Conservation (phyloP, 2,329 filamentous ascomycete species). For the Penicillium sp. region DNA sequence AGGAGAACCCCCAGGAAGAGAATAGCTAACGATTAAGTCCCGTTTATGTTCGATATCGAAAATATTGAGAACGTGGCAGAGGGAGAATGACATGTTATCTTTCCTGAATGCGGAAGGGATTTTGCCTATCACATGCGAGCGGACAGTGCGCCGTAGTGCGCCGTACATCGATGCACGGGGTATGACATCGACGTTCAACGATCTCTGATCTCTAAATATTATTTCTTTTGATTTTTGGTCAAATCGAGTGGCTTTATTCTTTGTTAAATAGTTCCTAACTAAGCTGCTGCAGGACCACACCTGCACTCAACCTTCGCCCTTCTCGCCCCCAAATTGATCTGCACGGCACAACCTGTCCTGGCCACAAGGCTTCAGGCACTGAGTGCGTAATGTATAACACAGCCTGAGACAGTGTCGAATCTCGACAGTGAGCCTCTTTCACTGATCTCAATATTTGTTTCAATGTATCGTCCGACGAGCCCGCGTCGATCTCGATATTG, state of each 20-base stretch:
- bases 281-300: slow-evolving; percentile 35
- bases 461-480: slow-evolving; percentile 17
- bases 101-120: slow-evolving; percentile 23
- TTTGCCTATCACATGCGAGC: slow-evolving; percentile 28
- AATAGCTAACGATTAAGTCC: background rate
- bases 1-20: background rate
- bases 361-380: slow-evolving; percentile 24
- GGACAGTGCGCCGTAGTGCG: slow-evolving; percentile 9
- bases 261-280: background rate
- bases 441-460: slow-evolving; percentile 27
- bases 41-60: background rate
- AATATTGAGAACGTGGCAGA: slow-evolving; percentile 8
- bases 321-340: slow-evolving; percentile 41
- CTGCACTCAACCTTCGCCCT: slow-evolving; percentile 38
- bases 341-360: slow-evolving; percentile 45
- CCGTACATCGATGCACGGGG: background rate
- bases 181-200: slow-evolving; percentile 1
- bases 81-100: slow-evolving; percentile 18
- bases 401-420: slow-evolving; percentile 26
- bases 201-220: background rate
- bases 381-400: slow-evolving; percentile 39
- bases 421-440: slow-evolving; percentile 20
- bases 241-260: background rate
- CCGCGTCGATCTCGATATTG: slow-evolving; percentile 33
- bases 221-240: background rate